Base-by-base conservation (phyloP, 2,329 filamentous ascomycete genomes). In the Penicillium sp. region DNA sequence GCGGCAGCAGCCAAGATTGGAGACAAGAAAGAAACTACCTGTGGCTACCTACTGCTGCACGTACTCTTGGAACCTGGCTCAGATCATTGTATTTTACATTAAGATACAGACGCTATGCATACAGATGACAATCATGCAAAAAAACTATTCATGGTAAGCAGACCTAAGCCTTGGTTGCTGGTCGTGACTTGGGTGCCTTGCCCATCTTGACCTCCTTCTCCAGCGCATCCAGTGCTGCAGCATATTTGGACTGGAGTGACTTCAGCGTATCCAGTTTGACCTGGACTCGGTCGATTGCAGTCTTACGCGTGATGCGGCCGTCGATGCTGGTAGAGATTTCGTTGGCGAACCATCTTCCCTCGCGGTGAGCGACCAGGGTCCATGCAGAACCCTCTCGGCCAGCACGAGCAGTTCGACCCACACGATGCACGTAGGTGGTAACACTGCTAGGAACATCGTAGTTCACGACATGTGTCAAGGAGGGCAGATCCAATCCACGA, bases 281-380 rank as follows among this genome's bases (percentile, higher is more conserved):
- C 9, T 63, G 59, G n/a, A 74, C 62, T 43, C 67, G 69, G 29
- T 71, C 67, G 3, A 76, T 65, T 46, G 65, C 62, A 3, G 60
- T 57, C 1, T 62, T 61, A 14, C 73, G 63, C 2, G 67, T 69
- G 27, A 76, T 73, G 19, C 69, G 73, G n/a, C 71, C 69, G 31
- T 72, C 62, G 1, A 64, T 58, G 3, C 62, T 69, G 55, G 82
- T 83, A 1, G 86, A 89, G 60, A 98, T 88, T 66, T 90, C 89
- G 58, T 89, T 89, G 84, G 91, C 92, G 76, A 98, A 99, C 93
- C 95, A 96, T 45, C 89, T 85, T 23, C 88, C 92, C 76, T 99
- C 93, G 3, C 84, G 83, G 66, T 92, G 88, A 4, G 88, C 88
- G 49, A 96, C 87, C 13, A 99, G 77, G 0, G 92, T 96, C 91